phyloP scores from a whole-genome alignment of 305 asterid genomes.

The Galium porrigens region DNA sequence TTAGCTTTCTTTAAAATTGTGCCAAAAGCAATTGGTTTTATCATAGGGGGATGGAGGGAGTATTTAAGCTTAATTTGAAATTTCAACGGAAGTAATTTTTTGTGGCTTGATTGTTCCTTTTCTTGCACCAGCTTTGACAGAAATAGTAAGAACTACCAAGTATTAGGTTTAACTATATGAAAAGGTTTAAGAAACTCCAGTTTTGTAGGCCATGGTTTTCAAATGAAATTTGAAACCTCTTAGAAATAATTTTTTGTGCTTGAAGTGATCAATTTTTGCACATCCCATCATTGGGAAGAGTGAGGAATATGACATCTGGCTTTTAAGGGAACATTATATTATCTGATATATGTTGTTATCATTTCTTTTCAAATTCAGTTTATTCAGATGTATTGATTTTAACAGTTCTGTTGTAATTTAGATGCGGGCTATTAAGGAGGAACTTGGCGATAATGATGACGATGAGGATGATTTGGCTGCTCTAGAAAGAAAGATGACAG shows the following conservation, averaged over 20 bases:
- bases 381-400: not conserved
- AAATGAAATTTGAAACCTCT: not conserved
- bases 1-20: no score
- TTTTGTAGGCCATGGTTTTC: not conserved
- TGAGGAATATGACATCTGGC: not conserved
- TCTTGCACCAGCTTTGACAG: not conserved
- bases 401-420: slow-evolving; percentile 23
- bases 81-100: not conserved
- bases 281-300: not conserved
- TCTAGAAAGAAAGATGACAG: slow-evolving; percentile 91
- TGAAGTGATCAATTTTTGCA: not conserved
- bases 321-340: not conserved
- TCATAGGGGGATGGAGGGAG: no score
- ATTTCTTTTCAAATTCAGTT: not conserved
- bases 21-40: no score
- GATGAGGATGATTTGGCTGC: slow-evolving; percentile 95
- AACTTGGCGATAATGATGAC: slow-evolving; percentile 90
- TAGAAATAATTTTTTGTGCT: not conserved
- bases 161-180: not conserved
- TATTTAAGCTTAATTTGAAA: not conserved
- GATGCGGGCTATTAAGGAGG: slow-evolving; percentile 99
- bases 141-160: not conserved
- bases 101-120: not conserved
- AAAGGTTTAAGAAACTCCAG: not conserved
- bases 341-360: not conserved